Conservation (phyloP, 2,329 filamentous ascomycete genomes). For the Didymella pinodella region DNA sequence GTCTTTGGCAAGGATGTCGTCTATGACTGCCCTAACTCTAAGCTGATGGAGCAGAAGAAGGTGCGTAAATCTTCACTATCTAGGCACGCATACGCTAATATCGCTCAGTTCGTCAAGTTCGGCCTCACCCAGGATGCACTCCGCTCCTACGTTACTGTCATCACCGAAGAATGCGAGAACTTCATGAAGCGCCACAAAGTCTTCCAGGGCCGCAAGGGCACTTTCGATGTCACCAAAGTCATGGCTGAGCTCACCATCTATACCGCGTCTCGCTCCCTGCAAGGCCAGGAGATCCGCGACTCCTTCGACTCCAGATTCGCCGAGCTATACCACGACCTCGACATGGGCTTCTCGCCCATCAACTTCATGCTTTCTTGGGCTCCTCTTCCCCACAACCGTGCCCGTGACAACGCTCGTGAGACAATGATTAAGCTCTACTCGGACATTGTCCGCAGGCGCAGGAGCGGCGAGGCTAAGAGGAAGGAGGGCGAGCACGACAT, state of each 20-base stretch:
- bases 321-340: constrained; percentile 84
- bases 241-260: constrained; percentile 91
- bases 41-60: constrained; percentile 97
- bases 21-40: constrained; percentile 89
- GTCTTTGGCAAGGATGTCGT: constrained; percentile 86
- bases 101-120: constrained; percentile 76
- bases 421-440: constrained; percentile 85
- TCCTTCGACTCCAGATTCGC: constrained; percentile 83
- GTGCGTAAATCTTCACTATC: constrained; percentile 54
- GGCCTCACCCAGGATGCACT: constrained; percentile 79
- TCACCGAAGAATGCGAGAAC: constrained; percentile 74
- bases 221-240: constrained; percentile 74
- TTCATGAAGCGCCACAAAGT: constrained; percentile 73
- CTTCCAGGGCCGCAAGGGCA: constrained; percentile 74
- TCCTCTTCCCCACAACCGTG: constrained; percentile 86
- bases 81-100: constrained; percentile 14
- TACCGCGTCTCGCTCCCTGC: constrained; percentile 84
- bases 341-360: constrained; percentile 87
- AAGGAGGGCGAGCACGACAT: constrained; percentile 70
- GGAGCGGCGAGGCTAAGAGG: constrained; percentile 58
- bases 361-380: constrained; percentile 93
- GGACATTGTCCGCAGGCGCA: constrained; percentile 79
- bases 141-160: constrained; percentile 79
- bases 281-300: constrained; percentile 82
- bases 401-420: constrained; percentile 78